Evolutionary conservation across 2,329 filamentous ascomycete genomes (phyloP).

Genomic region (Talaromyces sp.): DNA sequence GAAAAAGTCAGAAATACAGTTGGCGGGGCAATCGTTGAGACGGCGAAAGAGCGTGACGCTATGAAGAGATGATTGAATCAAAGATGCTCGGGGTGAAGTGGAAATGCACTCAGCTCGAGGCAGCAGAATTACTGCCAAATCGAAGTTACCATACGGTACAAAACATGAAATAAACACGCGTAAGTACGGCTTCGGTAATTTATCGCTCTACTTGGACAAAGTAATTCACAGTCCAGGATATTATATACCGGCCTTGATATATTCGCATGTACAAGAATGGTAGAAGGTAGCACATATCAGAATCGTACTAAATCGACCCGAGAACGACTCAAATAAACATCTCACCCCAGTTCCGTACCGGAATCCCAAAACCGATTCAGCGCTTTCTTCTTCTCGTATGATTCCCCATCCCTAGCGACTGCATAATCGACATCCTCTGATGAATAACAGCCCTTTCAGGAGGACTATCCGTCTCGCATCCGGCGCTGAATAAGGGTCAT

Average conservation of each 20-base stretch:
- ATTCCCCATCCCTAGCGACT: constrained; percentile 31
- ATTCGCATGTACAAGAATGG: neutral
- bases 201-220: no score
- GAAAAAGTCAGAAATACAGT: no score
- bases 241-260: neutral
- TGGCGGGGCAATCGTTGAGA: no score
- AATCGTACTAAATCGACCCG: constrained; percentile 30
- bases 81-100: no score
- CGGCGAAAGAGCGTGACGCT: no score
- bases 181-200: no score
- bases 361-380: constrained; percentile 28
- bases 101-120: no score
- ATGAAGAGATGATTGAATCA: no score
- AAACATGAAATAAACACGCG: no score
- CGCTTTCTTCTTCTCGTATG: constrained; percentile 28
- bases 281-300: constrained; percentile 7
- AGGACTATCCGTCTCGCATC: constrained; percentile 28
- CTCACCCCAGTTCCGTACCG: constrained; percentile 24
- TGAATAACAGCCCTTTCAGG: constrained; percentile 25
- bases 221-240: neutral
- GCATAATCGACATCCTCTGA: constrained; percentile 31
- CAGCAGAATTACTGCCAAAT: no score
- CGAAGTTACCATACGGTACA: no score
- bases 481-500: constrained; percentile 35
- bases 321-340: constrained; percentile 25